Evolutionary conservation across 768 basidiomycete genomes (phyloP).

Genomic region (Crucibulum laeve): DNA sequence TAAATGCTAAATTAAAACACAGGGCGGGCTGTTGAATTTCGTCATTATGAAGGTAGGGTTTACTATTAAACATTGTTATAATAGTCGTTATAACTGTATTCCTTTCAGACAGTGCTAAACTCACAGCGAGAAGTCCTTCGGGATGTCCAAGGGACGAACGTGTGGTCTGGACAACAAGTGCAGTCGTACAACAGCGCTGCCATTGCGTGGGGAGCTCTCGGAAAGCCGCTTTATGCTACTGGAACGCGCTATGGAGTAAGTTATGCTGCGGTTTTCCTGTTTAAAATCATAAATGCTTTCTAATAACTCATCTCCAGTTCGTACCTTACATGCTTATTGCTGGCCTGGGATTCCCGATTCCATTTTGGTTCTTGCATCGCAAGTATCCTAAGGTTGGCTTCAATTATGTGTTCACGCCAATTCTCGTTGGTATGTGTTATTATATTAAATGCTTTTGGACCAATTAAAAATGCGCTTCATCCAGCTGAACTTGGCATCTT

Average conservation of each 20-base stretch:
- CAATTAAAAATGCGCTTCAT: background rate
- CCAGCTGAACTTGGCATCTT: slow-evolving; percentile 33
- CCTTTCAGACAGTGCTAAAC: slow-evolving; percentile 16
- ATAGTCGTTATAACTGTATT: background rate
- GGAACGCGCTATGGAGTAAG: slow-evolving; percentile 39
- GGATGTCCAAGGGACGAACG: slow-evolving; percentile 43
- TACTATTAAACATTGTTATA: background rate
- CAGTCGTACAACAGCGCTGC: slow-evolving; percentile 48
- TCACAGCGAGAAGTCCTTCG: slow-evolving; percentile 34
- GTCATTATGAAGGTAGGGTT: slow-evolving; percentile 47
- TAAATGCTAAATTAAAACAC: background rate
- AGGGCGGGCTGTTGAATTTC: slow-evolving; percentile 45
- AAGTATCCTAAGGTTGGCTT: slow-evolving; percentile 41
- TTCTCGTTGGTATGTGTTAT: slow-evolving; percentile 26
- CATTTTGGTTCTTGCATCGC: slow-evolving; percentile 45
- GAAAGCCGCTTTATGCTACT: slow-evolving; percentile 38
- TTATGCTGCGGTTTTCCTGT: slow-evolving; percentile 11
- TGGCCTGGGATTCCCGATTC: slow-evolving; percentile 46
- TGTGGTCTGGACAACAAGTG: slow-evolving; percentile 53
- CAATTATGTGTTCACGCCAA: slow-evolving; percentile 37
- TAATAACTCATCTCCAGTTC: slow-evolving; percentile 26
- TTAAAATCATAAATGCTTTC: no score
- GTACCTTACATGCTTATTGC: slow-evolving; percentile 39
- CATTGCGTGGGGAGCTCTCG: slow-evolving; percentile 53
- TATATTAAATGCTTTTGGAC: slow-evolving; percentile 16